Conservation (phyloP, 1,284 basidiomycete species). For the Tilletia horrida region DNA sequence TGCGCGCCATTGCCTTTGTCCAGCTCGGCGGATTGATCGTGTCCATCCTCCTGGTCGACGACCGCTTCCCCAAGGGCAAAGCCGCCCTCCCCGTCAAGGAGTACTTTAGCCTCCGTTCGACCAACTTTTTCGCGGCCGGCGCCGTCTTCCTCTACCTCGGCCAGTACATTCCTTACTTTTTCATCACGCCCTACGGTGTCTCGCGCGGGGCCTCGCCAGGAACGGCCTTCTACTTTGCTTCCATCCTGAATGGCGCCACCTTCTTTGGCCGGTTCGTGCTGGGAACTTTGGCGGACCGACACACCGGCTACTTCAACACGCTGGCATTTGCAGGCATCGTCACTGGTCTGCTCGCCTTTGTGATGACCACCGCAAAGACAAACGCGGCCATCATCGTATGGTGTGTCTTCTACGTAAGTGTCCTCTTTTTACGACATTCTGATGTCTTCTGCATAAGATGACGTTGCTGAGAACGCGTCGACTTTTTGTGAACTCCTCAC, state of each 20-base stretch:
- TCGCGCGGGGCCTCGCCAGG: conserved; percentile 12
- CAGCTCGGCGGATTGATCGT: conserved; percentile 17
- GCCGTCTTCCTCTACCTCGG: conserved; percentile 14
- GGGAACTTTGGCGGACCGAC: conserved; percentile 13
- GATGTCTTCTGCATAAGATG: too few species aligned
- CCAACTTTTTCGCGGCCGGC: conserved; percentile 3
- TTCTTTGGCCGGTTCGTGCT: conserved; percentile 20
- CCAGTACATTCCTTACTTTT: conserved; percentile 19
- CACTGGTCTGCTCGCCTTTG: conserved; percentile 9
- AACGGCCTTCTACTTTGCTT: conserved; percentile 19
- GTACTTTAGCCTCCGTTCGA: neutral
- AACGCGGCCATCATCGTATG: conserved; percentile 18
- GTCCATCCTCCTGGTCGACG: conserved; percentile 3
- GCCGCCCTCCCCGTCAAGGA: neutral
- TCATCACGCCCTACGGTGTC: conserved; percentile 21
- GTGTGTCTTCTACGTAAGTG: conserved; percentile 12
- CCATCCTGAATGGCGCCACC: conserved; percentile 21
- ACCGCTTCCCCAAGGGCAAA: conserved; percentile 7
- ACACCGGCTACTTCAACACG: conserved; percentile 15
- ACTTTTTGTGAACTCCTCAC: too few species aligned
- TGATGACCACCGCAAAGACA: neutral
- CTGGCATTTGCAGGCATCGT: neutral
- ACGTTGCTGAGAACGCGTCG: neutral
- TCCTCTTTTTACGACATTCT: neutral
- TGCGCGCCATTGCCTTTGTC: conserved; percentile 22